Evolutionary conservation across 2,329 filamentous ascomycete genomes (phyloP).

Genomic region (Neofusicoccum cordaticola): DNA sequence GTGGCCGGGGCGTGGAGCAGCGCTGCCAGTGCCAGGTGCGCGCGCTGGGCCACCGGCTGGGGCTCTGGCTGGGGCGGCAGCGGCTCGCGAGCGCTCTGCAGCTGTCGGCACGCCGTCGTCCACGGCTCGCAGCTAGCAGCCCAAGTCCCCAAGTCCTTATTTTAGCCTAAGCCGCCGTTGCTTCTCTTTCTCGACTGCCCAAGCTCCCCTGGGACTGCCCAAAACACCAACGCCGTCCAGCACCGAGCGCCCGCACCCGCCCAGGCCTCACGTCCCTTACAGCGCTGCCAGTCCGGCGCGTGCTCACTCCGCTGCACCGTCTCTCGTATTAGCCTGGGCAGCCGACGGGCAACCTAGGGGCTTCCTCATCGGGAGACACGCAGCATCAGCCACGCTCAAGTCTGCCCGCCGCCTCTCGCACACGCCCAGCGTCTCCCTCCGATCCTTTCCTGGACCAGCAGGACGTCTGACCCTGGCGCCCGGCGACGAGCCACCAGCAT

Average conservation of each 20-base stretch:
- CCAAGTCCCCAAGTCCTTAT: conserved; percentile 10
- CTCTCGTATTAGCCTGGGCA: conserved; percentile 14
- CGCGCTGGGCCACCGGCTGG: background rate
- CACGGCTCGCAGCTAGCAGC: conserved; percentile 3
- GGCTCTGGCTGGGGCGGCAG: conserved; percentile 11
- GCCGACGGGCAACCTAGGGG: conserved; percentile 11
- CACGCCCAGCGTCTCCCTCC: conserved; percentile 9
- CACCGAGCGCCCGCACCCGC: background rate
- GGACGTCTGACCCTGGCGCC: conserved; percentile 15
- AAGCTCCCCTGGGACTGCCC: conserved; percentile 9
- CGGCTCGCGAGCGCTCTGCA: background rate
- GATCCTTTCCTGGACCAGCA: conserved; percentile 15
- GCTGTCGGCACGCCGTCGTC: background rate
- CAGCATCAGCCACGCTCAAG: conserved; percentile 11
- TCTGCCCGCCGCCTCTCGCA: conserved; percentile 5
- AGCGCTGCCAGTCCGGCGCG: conserved; percentile 1
- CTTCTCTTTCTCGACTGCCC: conserved; percentile 8
- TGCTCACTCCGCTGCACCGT: conserved; percentile 10
- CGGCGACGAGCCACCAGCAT: conserved; percentile 11
- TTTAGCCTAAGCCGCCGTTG: conserved; percentile 15
- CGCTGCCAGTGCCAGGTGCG: too few relatives aligned
- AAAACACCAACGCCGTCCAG: background rate
- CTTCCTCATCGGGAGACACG: conserved; percentile 11
- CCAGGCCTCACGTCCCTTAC: background rate
- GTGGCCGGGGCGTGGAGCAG: background rate